Base-by-base conservation (phyloP, 2,329 filamentous ascomycete species). In the Colletotrichum endophyticum region DNA sequence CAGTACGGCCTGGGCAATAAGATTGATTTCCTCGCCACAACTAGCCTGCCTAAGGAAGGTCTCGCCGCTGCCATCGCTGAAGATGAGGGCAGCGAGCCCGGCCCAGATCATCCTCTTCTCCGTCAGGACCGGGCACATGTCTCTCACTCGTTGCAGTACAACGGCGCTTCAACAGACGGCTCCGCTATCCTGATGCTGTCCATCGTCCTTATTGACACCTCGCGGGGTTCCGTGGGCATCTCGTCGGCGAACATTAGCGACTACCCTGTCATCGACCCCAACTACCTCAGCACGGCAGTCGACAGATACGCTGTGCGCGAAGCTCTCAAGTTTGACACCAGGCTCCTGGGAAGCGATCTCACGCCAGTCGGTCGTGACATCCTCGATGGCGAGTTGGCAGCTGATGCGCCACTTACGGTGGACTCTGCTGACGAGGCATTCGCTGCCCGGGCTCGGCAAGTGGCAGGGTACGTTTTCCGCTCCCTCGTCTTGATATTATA, bases 1-100 rank as follows among this genome's bases (percentile, higher is more conserved):
- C 83, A 86, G 27, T 87, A 86, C 73, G 75, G 79, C 1, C 77
- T 83, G 59, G 86, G 86, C 1, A 77, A 80, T 4, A 85, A 85
- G 0, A 70, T 81, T 44, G 85, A 88, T 78, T 88, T 85, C 78
- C 79, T 85, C 16, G 82, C 84, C 11, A 81, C 80, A 0, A 80
- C 79, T 0, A 78, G 79, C 19, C 78, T 85, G 4, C 70, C 72
- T 4, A 80, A 79, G 15, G 78, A 84, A 0, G 81, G 81, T 0
- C 81, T 86, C 4, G 78, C 73, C 6, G 74, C 77, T 19, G 85
- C 84, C 7, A 84, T 86, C 15, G 77, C 80, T 16, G 81, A 80
- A 66, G 85, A 86, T 25, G 84, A 85, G 53, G 72, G 59, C 25
- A 32, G 12, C 3, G 72, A 56, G 25, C 72, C 72, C 7, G 83